Evolutionary conservation across 495 filamentous ascomycete species (phyloP).

Genomic region (Halenospora varia): DNA sequence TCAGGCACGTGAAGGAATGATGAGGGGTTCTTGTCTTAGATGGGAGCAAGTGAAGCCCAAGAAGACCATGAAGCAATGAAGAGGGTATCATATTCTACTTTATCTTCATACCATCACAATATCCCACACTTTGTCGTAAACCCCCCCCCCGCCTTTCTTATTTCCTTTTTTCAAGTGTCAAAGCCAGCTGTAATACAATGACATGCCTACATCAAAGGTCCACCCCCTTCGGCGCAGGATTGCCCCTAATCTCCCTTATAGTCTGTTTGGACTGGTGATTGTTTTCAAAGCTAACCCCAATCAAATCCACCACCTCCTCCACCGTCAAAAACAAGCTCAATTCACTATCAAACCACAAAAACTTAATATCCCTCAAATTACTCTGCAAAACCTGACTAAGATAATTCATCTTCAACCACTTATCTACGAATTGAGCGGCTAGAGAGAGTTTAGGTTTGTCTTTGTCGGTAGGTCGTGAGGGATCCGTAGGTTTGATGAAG

Average conservation of each 20-base stretch:
- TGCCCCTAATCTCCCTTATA: constrained; percentile 69
- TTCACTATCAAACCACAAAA: constrained; percentile 82
- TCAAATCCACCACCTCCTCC: constrained; percentile 84
- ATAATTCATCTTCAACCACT: constrained; percentile 89
- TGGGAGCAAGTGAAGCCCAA: too few species aligned
- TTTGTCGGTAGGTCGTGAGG: constrained; percentile 21
- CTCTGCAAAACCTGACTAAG: constrained; percentile 86
- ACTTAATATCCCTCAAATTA: constrained; percentile 83
- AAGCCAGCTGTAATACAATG: not conserved
- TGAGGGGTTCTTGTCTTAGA: too few species aligned
- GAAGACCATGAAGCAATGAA: too few species aligned
- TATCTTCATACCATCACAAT: not conserved
- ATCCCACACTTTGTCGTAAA: too few species aligned
- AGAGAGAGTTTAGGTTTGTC: constrained; percentile 27
- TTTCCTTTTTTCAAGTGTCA: not conserved
- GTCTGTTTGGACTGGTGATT: constrained; percentile 71
- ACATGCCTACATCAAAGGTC: not conserved
- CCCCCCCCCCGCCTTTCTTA: not conserved
- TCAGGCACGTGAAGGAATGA: too few species aligned
- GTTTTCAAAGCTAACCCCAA: constrained; percentile 87
- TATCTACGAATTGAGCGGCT: constrained; percentile 72
- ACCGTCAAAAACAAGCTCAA: constrained; percentile 75
- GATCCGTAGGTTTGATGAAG: constrained; percentile 44
- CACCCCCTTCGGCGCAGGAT: constrained; percentile 28
- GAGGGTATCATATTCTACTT: not conserved